A percentile compares a stretch with the other conserved stretches of the same genome.
phyloP scores from a whole-genome alignment of 2,329 filamentous ascomycete species.

The Claviceps digitariae region DNA sequence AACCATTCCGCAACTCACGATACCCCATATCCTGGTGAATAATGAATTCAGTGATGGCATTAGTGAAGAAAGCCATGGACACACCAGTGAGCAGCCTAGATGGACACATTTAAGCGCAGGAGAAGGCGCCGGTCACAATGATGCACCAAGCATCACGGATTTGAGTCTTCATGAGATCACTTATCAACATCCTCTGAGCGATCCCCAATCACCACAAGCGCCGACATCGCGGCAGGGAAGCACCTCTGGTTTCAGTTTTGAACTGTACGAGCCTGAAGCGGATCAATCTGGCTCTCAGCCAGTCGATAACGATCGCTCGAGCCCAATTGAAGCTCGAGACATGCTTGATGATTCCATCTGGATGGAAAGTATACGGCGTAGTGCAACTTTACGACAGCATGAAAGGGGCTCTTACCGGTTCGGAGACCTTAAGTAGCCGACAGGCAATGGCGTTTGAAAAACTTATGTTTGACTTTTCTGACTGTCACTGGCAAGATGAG shows the following conservation, averaged over 20 bases:
- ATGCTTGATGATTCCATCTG: slow-evolving; percentile 82
- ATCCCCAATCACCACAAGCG: slow-evolving; percentile 34
- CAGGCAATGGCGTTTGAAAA: no score
- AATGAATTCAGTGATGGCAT: slow-evolving; percentile 45
- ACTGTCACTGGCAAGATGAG: no score
- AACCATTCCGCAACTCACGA: slow-evolving; percentile 61
- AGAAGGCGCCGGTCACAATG: slow-evolving; percentile 4
- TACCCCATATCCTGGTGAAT: slow-evolving; percentile 85
- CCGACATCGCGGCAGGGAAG: slow-evolving; percentile 27
- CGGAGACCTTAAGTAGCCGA: slow-evolving; percentile 13
- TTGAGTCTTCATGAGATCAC: slow-evolving; percentile 21
- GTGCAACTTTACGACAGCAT: slow-evolving; percentile 54
- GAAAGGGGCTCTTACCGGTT: slow-evolving; percentile 22
- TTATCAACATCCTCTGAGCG: slow-evolving; percentile 36
- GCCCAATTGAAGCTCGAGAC: slow-evolving; percentile 64
- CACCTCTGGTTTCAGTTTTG: slow-evolving; percentile 46
- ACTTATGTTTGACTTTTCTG: no score
- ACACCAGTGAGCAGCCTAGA: slow-evolving; percentile 1
- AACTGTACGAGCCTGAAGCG: slow-evolving; percentile 33
- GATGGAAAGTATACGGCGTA: slow-evolving; percentile 83
- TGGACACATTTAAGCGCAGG: slow-evolving; percentile 8
- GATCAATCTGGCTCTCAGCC: slow-evolving; percentile 21
- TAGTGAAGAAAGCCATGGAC: not conserved
- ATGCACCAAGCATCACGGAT: slow-evolving; percentile 23
- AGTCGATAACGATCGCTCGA: slow-evolving; percentile 52